Evolutionary conservation across 495 filamentous ascomycete genomes (phyloP), one percentile per base, ranked within the genome.

Genomic region (Penicillium roqueforti): DNA sequence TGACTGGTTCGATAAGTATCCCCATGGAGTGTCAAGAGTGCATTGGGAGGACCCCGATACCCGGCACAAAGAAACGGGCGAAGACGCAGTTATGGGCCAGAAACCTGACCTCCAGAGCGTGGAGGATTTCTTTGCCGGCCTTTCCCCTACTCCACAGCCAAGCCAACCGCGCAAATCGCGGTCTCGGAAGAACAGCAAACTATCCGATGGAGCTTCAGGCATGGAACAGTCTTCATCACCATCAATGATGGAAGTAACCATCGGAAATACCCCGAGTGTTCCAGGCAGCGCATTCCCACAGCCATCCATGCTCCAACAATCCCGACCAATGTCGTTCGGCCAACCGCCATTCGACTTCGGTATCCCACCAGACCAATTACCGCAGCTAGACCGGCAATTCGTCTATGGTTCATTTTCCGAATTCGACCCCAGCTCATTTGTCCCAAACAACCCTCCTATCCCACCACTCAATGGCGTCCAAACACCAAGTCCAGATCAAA

Each of bases 1-100:
- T 32, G 93, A 98, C 69, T 98, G 93, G 93, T 97, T 97, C 63
- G 84, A 92, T 64, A 85, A 89, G 58, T 97, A 97, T 71, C 93
- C 93, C 1, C 89, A 93, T 61, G 93, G 93, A 10, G 89, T 97
- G 19, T 88, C 89, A 25, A 80, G 86, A 48, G 76, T 85, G 9
- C 87, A 93, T 68, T 93, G 87, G 71, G 87, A 92, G 58, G 89
- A 92, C 56, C 86, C 89, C 0, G 84, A 84, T 34, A 72, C 76
- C 1, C 79, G 81, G 75, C 81, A 66, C 66, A 86, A 86, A 60
- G 85, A 91, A 56, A 85, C 82, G 7, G 86, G 85, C 25, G 85
- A 88, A 28, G 90, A 95, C 56, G 87, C 86, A 0, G 87, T 90
- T 0, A 78, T 95, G 57, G 86, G 89, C 48, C 87, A 95, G 57